Evolutionary conservation across 257 asterid genomes (phyloP), one percentile per base, ranked within the genome.

Genomic region (Scutellaria minor): DNA sequence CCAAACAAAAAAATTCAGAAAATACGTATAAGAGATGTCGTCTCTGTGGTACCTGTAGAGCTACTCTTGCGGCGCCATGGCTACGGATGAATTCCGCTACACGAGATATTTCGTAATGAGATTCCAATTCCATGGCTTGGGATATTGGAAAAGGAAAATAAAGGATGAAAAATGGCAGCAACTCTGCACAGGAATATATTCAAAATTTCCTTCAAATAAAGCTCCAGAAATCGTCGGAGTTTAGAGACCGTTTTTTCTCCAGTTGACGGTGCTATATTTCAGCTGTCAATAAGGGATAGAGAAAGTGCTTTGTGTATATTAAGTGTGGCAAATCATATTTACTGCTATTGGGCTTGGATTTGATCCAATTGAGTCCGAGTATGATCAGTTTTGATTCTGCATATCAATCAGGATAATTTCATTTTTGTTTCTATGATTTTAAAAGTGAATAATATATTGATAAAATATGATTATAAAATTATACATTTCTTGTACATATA

Each of bases 51-150:
- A 91, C 97, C 92, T 89, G 97, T 42, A 91, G 78, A 45, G 97
- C 97, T 54, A 89, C 91, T 79, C 89, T 86, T 55, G 81, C 79
- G 83, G 83, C 89, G 44, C 73, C 69, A 59, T 77, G 81, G 74
- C 75, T n/a, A 71, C 41, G 76, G 61, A 91, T 87, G 82, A 85
- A 91, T 47, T 83, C 89, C 52, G 91, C 89, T 15, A 87, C 96
- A 67, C 86, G 89, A 20, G 81, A 31, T 64, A 85, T 81, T 79
- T 91, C 97, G 77, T 87, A 91, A 59, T 77, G 58, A 31, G 77
- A 42, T 66, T 89, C 86, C 76, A 87, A 79, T n/a, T 87, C 97
- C 97, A 90, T 90, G 75, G 69, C 71, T n/a, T 10, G 31, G 24
- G 46, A 53, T 40, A 47, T 40, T 42, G 27, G 41, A 52, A 66